Conservation (phyloP, 2,329 filamentous ascomycete genomes). For the Escovopsis sp. region DNA sequence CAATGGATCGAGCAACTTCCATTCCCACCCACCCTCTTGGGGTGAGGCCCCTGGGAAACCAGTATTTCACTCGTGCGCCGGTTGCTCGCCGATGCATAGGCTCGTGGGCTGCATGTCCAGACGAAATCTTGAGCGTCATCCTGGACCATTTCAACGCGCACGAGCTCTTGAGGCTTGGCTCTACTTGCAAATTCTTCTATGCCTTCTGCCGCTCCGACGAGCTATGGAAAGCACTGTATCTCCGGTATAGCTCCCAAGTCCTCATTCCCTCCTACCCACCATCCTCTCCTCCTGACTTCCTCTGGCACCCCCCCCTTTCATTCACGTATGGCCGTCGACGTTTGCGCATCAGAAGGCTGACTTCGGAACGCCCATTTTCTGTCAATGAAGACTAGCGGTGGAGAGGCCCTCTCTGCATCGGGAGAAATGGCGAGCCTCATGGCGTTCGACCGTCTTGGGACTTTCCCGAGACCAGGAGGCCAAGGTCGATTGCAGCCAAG, state of each 20-base stretch:
- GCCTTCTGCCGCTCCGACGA: slow-evolving; percentile 76
- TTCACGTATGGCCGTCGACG: no score
- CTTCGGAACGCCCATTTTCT: slow-evolving; percentile 1
- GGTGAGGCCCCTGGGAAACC: slow-evolving; percentile 78
- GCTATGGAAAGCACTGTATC: slow-evolving; percentile 72
- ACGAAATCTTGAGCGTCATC: slow-evolving; percentile 63
- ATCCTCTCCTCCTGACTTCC: no score
- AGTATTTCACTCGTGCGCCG: slow-evolving; percentile 46
- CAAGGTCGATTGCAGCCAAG: slow-evolving; percentile 53
- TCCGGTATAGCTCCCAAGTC: slow-evolving; percentile 49
- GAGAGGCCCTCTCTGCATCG: no score
- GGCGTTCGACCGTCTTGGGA: slow-evolving; percentile 63
- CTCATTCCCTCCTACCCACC: no score
- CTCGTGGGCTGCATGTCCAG: slow-evolving; percentile 51
- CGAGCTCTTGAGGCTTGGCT: slow-evolving; percentile 50
- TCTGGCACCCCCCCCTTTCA: no score
- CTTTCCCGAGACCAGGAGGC: slow-evolving; percentile 35
- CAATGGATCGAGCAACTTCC: slow-evolving; percentile 17
- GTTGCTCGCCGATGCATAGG: slow-evolving; percentile 56
- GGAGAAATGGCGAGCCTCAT: slow-evolving; percentile 59
- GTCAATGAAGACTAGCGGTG: slow-evolving; percentile 10
- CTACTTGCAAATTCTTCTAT: slow-evolving; percentile 72
- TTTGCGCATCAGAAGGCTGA: not conserved
- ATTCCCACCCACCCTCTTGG: slow-evolving; percentile 69
- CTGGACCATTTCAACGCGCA: slow-evolving; percentile 58